These are phyloP conservation scores for Microstegium vimineum DNA, from an alignment of 176 grass and related monocot genomes.

Conservation along the genomic window DNA sequence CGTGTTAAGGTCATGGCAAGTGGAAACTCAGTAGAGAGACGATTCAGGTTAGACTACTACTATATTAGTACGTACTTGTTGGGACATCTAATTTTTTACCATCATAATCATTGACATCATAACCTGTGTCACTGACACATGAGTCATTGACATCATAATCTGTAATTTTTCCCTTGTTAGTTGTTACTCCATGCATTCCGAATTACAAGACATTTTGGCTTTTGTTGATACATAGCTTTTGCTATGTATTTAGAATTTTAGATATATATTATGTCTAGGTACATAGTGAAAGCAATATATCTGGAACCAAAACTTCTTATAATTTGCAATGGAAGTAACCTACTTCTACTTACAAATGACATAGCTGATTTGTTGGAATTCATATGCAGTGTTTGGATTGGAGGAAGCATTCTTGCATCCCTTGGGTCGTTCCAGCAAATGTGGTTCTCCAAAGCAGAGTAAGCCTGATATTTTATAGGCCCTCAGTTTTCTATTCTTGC, in stretches of 20 bases:
- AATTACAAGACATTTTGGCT: background rate
- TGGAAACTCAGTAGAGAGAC: conserved; percentile 89
- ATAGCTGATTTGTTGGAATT: conserved; percentile 14
- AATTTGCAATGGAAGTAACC: background rate
- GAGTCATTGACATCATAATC: too few relatives aligned
- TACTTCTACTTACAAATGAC: background rate
- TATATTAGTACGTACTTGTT: too few relatives aligned
- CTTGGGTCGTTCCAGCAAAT: conserved; percentile 99
- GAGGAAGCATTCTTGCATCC: conserved; percentile 98
- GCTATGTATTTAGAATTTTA: too few relatives aligned
- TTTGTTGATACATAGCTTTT: background rate
- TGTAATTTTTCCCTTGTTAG: too few relatives aligned
- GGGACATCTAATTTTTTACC: too few relatives aligned
- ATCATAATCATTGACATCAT: too few relatives aligned
- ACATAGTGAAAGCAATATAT: background rate
- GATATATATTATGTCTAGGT: too few relatives aligned
- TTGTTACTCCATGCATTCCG: background rate
- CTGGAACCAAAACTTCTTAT: background rate
- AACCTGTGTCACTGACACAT: too few relatives aligned
- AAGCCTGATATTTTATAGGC: conserved; percentile 28
- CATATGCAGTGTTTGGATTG: conserved; percentile 89
- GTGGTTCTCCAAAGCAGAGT: conserved; percentile 99
- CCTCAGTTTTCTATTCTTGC: background rate
- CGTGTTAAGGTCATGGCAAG: conserved; percentile 99
- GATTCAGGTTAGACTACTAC: conserved; percentile 67